Conservation (phyloP, 148 eudicot genomes). For the Camellia japonica region DNA sequence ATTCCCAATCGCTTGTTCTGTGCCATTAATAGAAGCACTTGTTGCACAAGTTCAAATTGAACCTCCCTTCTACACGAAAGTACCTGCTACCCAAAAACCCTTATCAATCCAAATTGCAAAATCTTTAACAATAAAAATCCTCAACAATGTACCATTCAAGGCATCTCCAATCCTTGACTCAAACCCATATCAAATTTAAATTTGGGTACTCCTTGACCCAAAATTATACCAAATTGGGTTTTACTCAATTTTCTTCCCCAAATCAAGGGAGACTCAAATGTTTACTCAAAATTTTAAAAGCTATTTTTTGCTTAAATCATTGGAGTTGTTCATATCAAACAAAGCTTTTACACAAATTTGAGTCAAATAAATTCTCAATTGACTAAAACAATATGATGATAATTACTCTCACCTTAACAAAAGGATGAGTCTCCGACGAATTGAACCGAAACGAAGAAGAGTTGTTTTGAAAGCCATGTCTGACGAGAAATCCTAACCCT, state of each 20-base stretch:
- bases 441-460: constrained; percentile 23
- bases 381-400: too few species aligned
- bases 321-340: too few species aligned
- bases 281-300: too few species aligned
- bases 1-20: constrained; percentile 58
- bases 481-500: constrained; percentile 68
- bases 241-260: too few species aligned
- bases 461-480: constrained; percentile 47
- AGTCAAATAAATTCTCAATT: too few species aligned
- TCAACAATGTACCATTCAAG: neutral
- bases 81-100: constrained; percentile 45
- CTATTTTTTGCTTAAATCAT: too few species aligned
- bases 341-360: too few species aligned
- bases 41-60: constrained; percentile 64
- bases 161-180: too few species aligned
- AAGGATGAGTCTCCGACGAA: constrained; percentile 62
- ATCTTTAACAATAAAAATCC: neutral
- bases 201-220: too few species aligned
- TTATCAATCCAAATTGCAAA: neutral
- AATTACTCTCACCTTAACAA: constrained; percentile 51
- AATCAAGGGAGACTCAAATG: too few species aligned
- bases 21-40: constrained; percentile 59
- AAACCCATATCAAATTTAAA: too few species aligned
- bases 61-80: constrained; percentile 67
- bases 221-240: too few species aligned